A percentile compares a stretch with the other conserved stretches of the same genome.
Evolutionary conservation across 2,329 filamentous ascomycete species (phyloP).

Genomic region (Verticillium nonalfalfae): DNA sequence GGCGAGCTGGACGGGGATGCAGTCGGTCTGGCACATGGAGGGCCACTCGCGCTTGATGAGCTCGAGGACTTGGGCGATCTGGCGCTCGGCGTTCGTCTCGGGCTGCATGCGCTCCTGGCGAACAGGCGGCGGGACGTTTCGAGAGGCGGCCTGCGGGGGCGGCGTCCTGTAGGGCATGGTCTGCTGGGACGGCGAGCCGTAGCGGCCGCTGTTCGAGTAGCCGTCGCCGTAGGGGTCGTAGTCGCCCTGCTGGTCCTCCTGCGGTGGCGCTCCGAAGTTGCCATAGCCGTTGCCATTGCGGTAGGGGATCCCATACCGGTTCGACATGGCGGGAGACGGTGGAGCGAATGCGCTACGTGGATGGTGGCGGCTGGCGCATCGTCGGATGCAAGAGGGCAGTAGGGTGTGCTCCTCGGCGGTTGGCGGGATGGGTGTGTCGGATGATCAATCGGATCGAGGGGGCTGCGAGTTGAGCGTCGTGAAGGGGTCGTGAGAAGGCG

Average conservation of each 20-base stretch:
- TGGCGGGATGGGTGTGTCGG: neutral
- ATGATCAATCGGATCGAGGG: neutral
- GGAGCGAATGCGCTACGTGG: slow-evolving; percentile 6
- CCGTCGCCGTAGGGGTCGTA: slow-evolving; percentile 43
- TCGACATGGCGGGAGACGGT: slow-evolving; percentile 10
- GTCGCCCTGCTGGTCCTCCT: slow-evolving; percentile 29
- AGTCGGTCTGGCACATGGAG: slow-evolving; percentile 82
- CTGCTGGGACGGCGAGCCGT: slow-evolving; percentile 31
- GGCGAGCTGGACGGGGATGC: slow-evolving; percentile 89
- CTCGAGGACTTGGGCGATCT: slow-evolving; percentile 62
- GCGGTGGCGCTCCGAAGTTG: slow-evolving; percentile 20
- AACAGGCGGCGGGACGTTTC: slow-evolving; percentile 16
- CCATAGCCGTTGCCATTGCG: slow-evolving; percentile 36
- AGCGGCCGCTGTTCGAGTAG: slow-evolving; percentile 30
- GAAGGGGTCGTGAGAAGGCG: neutral
- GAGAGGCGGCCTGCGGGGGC: slow-evolving; percentile 19
- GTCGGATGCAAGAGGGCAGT: slow-evolving; percentile 1
- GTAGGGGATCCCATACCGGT: slow-evolving; percentile 24
- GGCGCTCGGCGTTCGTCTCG: slow-evolving; percentile 45
- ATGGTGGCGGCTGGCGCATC: slow-evolving; percentile 6
- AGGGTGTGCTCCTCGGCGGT: neutral
- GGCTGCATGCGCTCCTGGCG: slow-evolving; percentile 20
- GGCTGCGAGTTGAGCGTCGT: neutral
- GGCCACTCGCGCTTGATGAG: slow-evolving; percentile 88
- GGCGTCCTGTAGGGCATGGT: slow-evolving; percentile 13